Conservation (phyloP, 2,329 filamentous ascomycete species). For the Thelonectria olida region DNA sequence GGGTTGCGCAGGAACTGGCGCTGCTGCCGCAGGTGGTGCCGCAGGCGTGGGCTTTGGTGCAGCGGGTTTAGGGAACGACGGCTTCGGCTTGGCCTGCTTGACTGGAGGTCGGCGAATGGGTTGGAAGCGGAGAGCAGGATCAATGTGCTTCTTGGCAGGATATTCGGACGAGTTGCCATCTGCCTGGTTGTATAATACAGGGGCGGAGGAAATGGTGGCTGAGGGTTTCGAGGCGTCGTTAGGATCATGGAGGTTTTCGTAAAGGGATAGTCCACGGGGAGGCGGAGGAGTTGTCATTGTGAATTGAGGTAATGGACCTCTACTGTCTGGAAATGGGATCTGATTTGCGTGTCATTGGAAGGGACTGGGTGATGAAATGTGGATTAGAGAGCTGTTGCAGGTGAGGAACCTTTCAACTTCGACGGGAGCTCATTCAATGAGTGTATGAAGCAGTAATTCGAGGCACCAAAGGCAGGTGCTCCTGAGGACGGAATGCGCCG, state of each 20-base stretch:
- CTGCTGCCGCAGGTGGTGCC: slow-evolving; percentile 40
- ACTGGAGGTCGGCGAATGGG: slow-evolving; percentile 81
- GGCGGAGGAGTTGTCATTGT: slow-evolving; percentile 46
- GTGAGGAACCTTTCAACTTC: too few species aligned
- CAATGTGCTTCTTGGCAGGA: slow-evolving; percentile 66
- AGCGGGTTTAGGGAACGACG: slow-evolving; percentile 60
- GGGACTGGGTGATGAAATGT: not conserved
- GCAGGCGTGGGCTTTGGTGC: slow-evolving; percentile 44
- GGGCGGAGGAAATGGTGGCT: slow-evolving; percentile 79
- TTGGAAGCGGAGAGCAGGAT: slow-evolving; percentile 80
- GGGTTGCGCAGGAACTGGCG: slow-evolving; percentile 50
- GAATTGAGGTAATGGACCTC: slow-evolving; percentile 2
- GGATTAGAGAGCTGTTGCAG: not conserved
- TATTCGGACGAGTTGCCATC: slow-evolving; percentile 55
- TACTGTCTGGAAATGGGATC: not conserved
- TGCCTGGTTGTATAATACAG: slow-evolving; percentile 74
- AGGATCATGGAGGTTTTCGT: slow-evolving; percentile 82
- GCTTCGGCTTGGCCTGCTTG: slow-evolving; percentile 68
- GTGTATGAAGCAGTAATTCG: too few species aligned
- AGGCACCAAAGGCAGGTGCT: not conserved
- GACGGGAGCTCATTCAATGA: too few species aligned
- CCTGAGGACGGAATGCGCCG: slow-evolving; percentile 28
- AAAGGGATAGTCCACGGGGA: slow-evolving; percentile 73
- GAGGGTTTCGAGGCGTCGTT: slow-evolving; percentile 52
- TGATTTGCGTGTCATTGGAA: not conserved